These are phyloP conservation scores for Spergularia azorica DNA, from an alignment of 179 eudicot species.

Conservation along the genomic window DNA sequence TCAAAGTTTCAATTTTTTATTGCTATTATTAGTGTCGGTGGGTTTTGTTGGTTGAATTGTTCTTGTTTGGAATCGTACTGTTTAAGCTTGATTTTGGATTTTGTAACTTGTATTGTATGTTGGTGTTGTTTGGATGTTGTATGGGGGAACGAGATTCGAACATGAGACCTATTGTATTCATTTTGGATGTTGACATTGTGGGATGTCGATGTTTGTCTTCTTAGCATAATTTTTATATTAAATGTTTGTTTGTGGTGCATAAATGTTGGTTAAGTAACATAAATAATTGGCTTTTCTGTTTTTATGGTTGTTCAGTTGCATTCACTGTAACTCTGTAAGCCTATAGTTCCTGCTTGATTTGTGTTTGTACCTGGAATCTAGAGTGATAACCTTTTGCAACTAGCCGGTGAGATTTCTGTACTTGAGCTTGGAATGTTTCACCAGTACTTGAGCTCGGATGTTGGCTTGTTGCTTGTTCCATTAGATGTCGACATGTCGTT, in stretches of 20 bases:
- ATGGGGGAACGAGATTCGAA: background rate
- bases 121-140: background rate
- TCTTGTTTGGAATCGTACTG: background rate
- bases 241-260: background rate
- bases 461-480: too few relatives aligned
- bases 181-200: background rate
- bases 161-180: background rate
- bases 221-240: background rate
- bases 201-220: background rate
- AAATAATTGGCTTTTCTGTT: background rate
- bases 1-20: background rate
- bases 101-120: background rate
- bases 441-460: background rate
- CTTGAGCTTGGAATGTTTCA: background rate
- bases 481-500: background rate
- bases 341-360: background rate
- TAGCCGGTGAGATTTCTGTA: background rate
- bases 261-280: background rate
- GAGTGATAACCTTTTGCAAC: background rate
- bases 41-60: background rate
- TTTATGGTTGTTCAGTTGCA: background rate
- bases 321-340: background rate
- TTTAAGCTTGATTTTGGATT: conserved; percentile 7
- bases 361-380: background rate
- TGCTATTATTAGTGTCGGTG: background rate